Conservation (phyloP, 169 alveolate genomes). For the Cryptosporidium andersoni region DNA sequence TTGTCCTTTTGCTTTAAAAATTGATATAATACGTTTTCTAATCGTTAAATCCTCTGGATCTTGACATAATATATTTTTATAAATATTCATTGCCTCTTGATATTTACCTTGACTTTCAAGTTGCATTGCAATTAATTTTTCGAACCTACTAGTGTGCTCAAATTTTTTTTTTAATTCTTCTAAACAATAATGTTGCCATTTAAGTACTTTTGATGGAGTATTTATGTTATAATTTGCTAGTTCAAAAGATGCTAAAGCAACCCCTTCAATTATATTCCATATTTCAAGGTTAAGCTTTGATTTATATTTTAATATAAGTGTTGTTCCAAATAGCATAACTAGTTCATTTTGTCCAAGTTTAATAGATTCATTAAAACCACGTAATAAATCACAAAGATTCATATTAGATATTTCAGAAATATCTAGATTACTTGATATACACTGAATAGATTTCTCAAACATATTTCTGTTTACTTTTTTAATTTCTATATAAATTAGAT, state of each 20-base stretch:
- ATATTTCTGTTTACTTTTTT: too few relatives aligned
- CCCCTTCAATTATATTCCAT: conserved; percentile 66
- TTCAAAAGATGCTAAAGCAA: conserved; percentile 26
- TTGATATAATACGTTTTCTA: conserved; percentile 32
- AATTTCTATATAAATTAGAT: too few relatives aligned
- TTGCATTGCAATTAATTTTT: conserved; percentile 42
- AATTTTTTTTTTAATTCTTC: conserved; percentile 19
- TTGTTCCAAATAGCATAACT: conserved; percentile 21
- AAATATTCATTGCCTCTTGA: conserved; percentile 36
- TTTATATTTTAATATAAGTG: conserved; percentile 11
- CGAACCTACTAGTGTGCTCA: conserved; percentile 7
- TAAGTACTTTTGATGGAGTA: conserved; percentile 2
- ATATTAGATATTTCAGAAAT: too few relatives aligned
- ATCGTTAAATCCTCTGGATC: conserved; percentile 54
- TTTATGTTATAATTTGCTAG: background rate
- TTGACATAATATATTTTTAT: conserved; percentile 18
- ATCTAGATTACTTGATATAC: too few relatives aligned
- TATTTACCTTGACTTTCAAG: conserved; percentile 36
- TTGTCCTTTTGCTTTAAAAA: background rate
- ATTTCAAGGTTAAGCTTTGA: conserved; percentile 7
- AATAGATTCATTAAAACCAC: conserved; percentile 2
- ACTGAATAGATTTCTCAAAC: too few relatives aligned
- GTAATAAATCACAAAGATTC: background rate
- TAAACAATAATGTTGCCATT: conserved; percentile 60
- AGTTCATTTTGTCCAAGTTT: background rate